These are phyloP conservation scores for Rhynchosporium agropyri DNA, from an alignment of 2,329 filamentous ascomycete genomes.

Conservation along the genomic window DNA sequence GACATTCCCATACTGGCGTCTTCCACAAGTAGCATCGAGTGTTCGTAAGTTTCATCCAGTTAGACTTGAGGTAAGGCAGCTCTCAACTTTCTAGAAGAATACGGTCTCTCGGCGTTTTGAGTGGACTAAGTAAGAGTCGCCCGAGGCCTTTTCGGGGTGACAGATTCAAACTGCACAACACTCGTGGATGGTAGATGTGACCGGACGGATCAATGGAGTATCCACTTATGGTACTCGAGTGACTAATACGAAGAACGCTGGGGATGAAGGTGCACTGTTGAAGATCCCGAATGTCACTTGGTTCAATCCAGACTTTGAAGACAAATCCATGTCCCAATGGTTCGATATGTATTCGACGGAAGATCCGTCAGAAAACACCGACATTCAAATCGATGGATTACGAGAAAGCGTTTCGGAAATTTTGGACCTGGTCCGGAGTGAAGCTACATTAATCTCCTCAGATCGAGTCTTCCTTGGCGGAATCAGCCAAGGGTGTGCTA, in stretches of 20 bases:
- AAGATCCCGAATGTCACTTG: background rate
- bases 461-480: conserved; percentile 49
- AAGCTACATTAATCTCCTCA: conserved; percentile 44
- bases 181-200: no score
- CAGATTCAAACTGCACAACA: no score
- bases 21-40: no score
- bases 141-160: no score
- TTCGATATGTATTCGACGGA: conserved; percentile 53
- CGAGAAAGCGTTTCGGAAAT: conserved; percentile 45
- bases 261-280: background rate
- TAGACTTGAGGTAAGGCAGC: no score
- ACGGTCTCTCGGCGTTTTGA: no score
- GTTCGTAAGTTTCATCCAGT: no score
- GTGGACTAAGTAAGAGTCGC: no score
- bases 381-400: conserved; percentile 48
- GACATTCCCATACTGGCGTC: no score
- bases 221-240: background rate
- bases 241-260: background rate
- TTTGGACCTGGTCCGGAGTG: conserved; percentile 41
- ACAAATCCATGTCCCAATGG: conserved; percentile 47
- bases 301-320: background rate
- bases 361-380: conserved; percentile 47
- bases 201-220: no score
- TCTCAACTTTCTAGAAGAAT: no score
- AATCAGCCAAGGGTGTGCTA: conserved; percentile 52